Percentiles rank a stretch among this genome's conserved stretches.
These are phyloP conservation scores for Udeniomyces megalosporus DNA, from an alignment of 768 basidiomycete species.

Conservation along the genomic window DNA sequence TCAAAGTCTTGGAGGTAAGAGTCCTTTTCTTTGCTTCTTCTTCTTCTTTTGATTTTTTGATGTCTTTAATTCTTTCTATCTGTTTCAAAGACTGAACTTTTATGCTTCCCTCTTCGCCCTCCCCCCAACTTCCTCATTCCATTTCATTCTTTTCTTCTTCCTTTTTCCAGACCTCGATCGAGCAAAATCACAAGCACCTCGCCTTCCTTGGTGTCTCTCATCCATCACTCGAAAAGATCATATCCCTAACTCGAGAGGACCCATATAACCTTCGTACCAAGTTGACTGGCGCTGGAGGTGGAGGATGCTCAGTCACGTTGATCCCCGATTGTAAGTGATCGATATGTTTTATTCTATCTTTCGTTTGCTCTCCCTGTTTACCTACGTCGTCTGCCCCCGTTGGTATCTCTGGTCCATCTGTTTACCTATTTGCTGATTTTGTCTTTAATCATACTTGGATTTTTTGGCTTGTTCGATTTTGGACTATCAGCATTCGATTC, in stretches of 20 bases:
- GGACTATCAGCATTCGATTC: slow-evolving; percentile 68
- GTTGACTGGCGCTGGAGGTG: slow-evolving; percentile 92
- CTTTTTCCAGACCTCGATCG: slow-evolving; percentile 50
- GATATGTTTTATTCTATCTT: too few species aligned
- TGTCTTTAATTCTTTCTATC: background rate
- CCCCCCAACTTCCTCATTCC: background rate
- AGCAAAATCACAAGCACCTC: slow-evolving; percentile 77
- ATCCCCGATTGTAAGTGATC: slow-evolving; percentile 82
- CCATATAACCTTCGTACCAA: slow-evolving; percentile 66
- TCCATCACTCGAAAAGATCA: slow-evolving; percentile 65
- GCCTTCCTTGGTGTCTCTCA: slow-evolving; percentile 81
- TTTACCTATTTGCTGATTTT: background rate
- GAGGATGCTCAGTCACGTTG: slow-evolving; percentile 92
- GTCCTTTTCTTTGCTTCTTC: too few species aligned
- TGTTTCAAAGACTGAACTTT: background rate
- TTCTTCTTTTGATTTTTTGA: background rate
- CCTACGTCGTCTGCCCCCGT: background rate
- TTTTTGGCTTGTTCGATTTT: too few species aligned
- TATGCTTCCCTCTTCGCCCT: background rate
- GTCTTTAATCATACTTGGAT: background rate
- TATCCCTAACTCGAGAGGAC: slow-evolving; percentile 44
- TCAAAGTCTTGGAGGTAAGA: slow-evolving; percentile 54
- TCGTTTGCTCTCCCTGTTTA: background rate
- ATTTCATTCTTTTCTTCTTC: background rate
- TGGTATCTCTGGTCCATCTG: too few species aligned